Percentiles rank a stretch among this genome's conserved stretches.
phyloP scores from a whole-genome alignment of 306 rosid species.

The Canavalia gladiata region DNA sequence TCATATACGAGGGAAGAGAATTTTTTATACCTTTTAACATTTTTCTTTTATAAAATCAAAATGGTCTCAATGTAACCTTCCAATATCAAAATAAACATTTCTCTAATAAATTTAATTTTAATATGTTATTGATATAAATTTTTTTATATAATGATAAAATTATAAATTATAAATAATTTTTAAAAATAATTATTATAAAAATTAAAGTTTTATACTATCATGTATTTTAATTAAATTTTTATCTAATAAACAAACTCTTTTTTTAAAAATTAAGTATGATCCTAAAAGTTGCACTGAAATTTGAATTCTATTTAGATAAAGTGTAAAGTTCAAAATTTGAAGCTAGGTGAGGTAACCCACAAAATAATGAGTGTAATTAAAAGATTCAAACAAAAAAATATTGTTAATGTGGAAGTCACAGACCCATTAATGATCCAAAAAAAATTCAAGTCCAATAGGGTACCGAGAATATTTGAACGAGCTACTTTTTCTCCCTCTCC shows the following conservation, averaged over 20 bases:
- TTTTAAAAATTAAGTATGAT: background rate
- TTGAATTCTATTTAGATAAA: slow-evolving; percentile 5
- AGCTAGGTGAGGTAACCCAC: background rate
- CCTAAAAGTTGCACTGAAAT: slow-evolving; percentile 4
- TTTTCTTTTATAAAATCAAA: background rate
- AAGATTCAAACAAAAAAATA: background rate
- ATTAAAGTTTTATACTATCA: too few relatives aligned
- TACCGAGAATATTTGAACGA: slow-evolving; percentile 27
- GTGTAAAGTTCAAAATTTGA: background rate
- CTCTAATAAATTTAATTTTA: background rate
- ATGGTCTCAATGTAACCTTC: background rate
- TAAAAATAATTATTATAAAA: too few relatives aligned
- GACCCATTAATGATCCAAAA: background rate
- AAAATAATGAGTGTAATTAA: background rate
- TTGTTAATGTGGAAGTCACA: background rate
- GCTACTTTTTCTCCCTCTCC: slow-evolving; percentile 1
- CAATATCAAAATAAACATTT: background rate
- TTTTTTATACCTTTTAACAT: background rate
- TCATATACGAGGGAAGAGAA: too few relatives aligned
- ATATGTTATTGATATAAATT: too few relatives aligned
- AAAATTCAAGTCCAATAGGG: background rate
- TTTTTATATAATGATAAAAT: too few relatives aligned
- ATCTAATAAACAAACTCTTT: too few relatives aligned
- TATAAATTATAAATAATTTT: too few relatives aligned
- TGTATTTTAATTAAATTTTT: background rate